phyloP scores from a whole-genome alignment of 805 yeast species.

The Ogataea angusta region DNA sequence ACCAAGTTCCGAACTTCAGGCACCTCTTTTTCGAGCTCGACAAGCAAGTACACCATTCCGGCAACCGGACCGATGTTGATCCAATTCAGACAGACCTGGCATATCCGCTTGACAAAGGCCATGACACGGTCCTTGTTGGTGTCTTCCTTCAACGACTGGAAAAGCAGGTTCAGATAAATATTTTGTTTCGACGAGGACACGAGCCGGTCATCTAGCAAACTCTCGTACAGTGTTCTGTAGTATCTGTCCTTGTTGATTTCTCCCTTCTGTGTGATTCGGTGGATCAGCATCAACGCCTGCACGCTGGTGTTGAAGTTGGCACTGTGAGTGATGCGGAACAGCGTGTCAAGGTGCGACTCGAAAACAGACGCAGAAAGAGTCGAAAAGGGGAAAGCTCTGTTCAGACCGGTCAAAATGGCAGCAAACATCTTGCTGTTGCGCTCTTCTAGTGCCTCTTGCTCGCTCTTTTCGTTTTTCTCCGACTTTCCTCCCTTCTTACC shows the following conservation, averaged over 20 bases:
- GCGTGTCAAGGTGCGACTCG: slow-evolving; percentile 73
- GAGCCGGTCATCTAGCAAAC: slow-evolving; percentile 79
- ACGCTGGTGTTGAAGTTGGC: slow-evolving; percentile 91
- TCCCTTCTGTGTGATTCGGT: slow-evolving; percentile 51
- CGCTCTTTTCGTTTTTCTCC: slow-evolving; percentile 61
- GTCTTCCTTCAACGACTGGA: slow-evolving; percentile 78
- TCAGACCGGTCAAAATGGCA: slow-evolving; percentile 89
- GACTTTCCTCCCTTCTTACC: slow-evolving; percentile 89
- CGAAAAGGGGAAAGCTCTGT: slow-evolving; percentile 94
- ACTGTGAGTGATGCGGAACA: slow-evolving; percentile 89
- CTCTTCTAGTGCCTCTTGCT: slow-evolving; percentile 67
- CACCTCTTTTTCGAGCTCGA: slow-evolving; percentile 58
- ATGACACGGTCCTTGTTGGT: slow-evolving; percentile 58
- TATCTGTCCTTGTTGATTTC: slow-evolving; percentile 53
- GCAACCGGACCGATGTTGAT: slow-evolving; percentile 81
- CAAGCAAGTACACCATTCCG: slow-evolving; percentile 74
- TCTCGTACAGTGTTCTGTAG: slow-evolving; percentile 85
- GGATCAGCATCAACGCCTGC: slow-evolving; percentile 83
- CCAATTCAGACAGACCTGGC: slow-evolving; percentile 86
- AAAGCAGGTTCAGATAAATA: slow-evolving; percentile 80
- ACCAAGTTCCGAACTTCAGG: slow-evolving; percentile 70
- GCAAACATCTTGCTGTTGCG: slow-evolving; percentile 81
- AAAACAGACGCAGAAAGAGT: slow-evolving; percentile 67
- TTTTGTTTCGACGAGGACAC: slow-evolving; percentile 89
- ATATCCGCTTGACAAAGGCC: slow-evolving; percentile 87